Evolutionary conservation across 768 basidiomycete genomes (phyloP).

Genomic region (Ramaria rubella): DNA sequence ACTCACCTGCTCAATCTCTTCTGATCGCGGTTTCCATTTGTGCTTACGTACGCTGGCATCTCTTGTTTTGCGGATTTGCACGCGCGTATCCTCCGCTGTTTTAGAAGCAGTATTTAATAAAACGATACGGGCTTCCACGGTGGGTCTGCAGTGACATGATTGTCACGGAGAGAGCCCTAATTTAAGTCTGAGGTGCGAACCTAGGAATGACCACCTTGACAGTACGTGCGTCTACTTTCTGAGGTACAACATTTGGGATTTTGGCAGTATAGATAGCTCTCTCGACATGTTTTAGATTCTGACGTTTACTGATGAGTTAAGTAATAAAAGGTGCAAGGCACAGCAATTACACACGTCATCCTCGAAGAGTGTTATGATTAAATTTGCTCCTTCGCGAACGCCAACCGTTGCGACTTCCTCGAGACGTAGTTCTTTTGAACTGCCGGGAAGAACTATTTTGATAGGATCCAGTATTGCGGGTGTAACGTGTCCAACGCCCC

Average conservation of each 20-base stretch:
- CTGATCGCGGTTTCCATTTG: conserved; percentile 59
- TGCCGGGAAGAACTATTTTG: conserved; percentile 44
- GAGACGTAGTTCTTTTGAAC: conserved; percentile 34
- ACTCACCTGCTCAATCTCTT: conserved; percentile 65
- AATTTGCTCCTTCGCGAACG: conserved; percentile 65
- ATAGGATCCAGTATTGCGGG: conserved; percentile 66
- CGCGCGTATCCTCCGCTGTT: conserved; percentile 68
- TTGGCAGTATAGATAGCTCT: conserved; percentile 70
- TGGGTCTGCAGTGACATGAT: conserved; percentile 45
- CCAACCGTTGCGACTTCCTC: conserved; percentile 78
- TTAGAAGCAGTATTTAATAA: conserved; percentile 50
- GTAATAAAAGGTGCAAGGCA: neutral
- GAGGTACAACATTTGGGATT: conserved; percentile 65
- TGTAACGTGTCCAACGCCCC: conserved; percentile 71
- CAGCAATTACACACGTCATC: conserved; percentile 50
- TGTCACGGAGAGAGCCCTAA: neutral
- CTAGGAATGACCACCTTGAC: conserved; percentile 77
- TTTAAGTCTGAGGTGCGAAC: conserved; percentile 30
- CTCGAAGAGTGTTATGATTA: conserved; percentile 73
- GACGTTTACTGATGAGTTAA: conserved; percentile 13
- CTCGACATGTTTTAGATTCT: conserved; percentile 74
- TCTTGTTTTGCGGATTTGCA: conserved; percentile 69
- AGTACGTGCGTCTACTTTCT: conserved; percentile 61
- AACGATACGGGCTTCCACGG: conserved; percentile 60
- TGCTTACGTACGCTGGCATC: conserved; percentile 61